Conservation (phyloP, 164 flowering plant species). For the Nymphaea colorata region DNA sequence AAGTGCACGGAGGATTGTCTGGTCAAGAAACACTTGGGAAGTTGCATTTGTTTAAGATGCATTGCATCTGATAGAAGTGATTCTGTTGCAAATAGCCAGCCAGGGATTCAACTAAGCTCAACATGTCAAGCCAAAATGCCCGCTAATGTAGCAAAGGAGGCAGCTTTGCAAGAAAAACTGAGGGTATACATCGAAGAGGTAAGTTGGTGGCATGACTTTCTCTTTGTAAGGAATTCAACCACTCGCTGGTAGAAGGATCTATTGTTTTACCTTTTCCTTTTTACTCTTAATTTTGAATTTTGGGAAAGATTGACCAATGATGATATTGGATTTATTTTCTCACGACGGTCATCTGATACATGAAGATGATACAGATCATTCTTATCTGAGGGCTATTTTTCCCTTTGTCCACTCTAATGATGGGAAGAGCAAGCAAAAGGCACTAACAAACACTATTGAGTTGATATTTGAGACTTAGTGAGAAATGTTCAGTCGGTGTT, state of each 20-base stretch:
- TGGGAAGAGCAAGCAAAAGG: too few species aligned
- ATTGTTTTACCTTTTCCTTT: not conserved
- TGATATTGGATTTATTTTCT: not conserved
- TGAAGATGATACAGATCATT: not conserved
- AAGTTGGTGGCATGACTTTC: not conserved
- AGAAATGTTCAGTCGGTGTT: too few species aligned
- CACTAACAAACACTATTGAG: too few species aligned
- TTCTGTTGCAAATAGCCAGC: not conserved
- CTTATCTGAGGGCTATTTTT: too few species aligned
- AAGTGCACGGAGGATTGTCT: slow-evolving; percentile 33
- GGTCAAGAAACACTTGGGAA: slow-evolving; percentile 18
- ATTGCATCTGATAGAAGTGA: slow-evolving; percentile 13
- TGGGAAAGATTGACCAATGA: not conserved
- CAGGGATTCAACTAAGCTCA: not conserved
- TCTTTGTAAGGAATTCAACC: not conserved
- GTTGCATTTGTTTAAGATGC: slow-evolving; percentile 20
- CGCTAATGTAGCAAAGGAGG: slow-evolving; percentile 2
- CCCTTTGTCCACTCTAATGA: too few species aligned
- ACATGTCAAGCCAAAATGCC: not conserved
- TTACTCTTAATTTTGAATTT: not conserved
- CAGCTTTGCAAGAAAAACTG: slow-evolving; percentile 16
- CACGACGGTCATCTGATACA: not conserved
- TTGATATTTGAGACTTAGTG: too few species aligned
- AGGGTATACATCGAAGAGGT: slow-evolving; percentile 38
- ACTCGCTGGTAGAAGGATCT: too few species aligned